These are phyloP conservation scores for Zelopaecilomyces penicillatus DNA, from an alignment of 2,329 filamentous ascomycete species.

Conservation along the genomic window DNA sequence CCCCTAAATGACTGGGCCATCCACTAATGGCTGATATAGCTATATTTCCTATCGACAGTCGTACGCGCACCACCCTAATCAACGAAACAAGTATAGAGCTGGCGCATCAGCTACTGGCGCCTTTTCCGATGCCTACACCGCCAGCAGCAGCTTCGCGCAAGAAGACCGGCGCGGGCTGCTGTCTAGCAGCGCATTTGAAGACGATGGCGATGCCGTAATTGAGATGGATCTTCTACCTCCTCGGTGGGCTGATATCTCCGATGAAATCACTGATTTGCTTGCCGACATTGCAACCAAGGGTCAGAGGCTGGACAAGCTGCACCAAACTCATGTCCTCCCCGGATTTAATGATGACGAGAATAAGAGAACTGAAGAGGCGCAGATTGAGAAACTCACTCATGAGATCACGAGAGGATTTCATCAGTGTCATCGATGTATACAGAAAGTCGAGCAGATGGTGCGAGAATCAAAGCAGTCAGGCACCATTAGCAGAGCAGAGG, in stretches of 20 bases:
- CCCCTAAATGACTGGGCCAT: neutral
- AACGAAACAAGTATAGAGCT: constrained; percentile 64
- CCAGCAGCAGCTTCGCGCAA: constrained; percentile 32
- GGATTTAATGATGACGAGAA: constrained; percentile 94
- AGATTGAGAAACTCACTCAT: constrained; percentile 87
- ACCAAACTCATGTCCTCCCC: constrained; percentile 93
- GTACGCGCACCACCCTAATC: constrained; percentile 87
- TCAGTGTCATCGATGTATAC: constrained; percentile 79
- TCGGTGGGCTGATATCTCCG: constrained; percentile 90
- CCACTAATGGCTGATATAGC: constrained; percentile 36
- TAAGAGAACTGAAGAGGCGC: constrained; percentile 75
- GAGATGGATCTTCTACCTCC: constrained; percentile 97
- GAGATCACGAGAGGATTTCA: constrained; percentile 85
- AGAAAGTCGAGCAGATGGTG: constrained; percentile 81
- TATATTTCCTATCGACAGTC: constrained; percentile 99
- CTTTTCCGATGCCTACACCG: constrained; percentile 50
- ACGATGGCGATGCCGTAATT: constrained; percentile 90
- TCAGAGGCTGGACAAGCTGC: constrained; percentile 78
- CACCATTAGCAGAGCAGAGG: constrained; percentile 71
- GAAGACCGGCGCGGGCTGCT: constrained; percentile 71
- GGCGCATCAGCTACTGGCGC: constrained; percentile 41
- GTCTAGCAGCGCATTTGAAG: constrained; percentile 65
- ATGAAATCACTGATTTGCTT: constrained; percentile 81
- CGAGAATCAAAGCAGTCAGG: constrained; percentile 67
- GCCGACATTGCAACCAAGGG: constrained; percentile 74